phyloP scores from a whole-genome alignment of 805 yeast genomes.

The Cyberlindnera mississippiensis region DNA sequence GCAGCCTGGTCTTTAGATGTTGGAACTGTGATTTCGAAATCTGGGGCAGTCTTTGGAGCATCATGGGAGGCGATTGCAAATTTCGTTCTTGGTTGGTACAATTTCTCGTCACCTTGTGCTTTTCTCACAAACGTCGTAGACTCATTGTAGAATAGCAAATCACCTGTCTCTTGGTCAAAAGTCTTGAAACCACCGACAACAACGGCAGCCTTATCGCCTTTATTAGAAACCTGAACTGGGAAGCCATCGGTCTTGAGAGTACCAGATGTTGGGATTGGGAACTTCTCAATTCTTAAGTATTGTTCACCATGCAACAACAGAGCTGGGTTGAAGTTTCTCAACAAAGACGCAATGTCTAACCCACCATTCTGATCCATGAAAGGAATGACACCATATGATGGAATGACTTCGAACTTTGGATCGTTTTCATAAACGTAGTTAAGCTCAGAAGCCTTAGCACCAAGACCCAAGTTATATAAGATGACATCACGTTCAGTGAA shows the following conservation, averaged over 20 bases:
- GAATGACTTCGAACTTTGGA: slow-evolving; percentile 76
- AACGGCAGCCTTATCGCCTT: slow-evolving; percentile 78
- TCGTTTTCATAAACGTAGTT: slow-evolving; percentile 76
- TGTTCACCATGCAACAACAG: slow-evolving; percentile 93
- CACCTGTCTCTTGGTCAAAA: slow-evolving; percentile 63
- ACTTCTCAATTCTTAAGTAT: slow-evolving; percentile 69
- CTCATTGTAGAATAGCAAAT: slow-evolving; percentile 71
- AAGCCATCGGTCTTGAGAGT: slow-evolving; percentile 53
- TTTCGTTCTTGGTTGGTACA: slow-evolving; percentile 43
- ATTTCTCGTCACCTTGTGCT: slow-evolving; percentile 47
- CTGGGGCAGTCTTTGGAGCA: slow-evolving; percentile 65
- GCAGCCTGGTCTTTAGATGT: slow-evolving; percentile 79
- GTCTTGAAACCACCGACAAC: slow-evolving; percentile 73
- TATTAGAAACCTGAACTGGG: slow-evolving; percentile 76
- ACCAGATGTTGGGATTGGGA: slow-evolving; percentile 76
- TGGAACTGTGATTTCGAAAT: slow-evolving; percentile 53
- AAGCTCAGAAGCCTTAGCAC: slow-evolving; percentile 75
- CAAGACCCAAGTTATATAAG: slow-evolving; percentile 84
- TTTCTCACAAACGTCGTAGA: slow-evolving; percentile 84
- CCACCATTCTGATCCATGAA: slow-evolving; percentile 63
- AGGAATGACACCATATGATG: slow-evolving; percentile 88
- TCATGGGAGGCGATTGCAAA: slow-evolving; percentile 62
- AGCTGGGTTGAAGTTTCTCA: slow-evolving; percentile 86
- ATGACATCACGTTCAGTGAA: slow-evolving; percentile 70
- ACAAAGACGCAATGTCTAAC: slow-evolving; percentile 52